Base-by-base conservation (phyloP, 2,329 filamentous ascomycete genomes). In the Didymella lethalis region DNA sequence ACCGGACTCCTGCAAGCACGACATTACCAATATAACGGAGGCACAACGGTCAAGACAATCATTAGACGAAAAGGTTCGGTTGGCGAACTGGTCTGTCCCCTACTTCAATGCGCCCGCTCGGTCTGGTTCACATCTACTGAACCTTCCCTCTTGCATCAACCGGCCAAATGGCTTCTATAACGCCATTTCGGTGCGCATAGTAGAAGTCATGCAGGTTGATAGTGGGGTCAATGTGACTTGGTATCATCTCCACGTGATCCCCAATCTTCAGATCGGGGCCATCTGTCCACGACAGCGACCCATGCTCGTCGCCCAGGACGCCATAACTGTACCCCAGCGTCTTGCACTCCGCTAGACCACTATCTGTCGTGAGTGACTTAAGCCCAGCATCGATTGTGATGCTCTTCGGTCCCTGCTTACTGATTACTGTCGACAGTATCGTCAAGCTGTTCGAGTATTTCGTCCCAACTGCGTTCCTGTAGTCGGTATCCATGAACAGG, bases 401-500 rank as follows among this genome's bases (percentile, higher is more conserved):
- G 16, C 67, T 67, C 11, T 75, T 75, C 0, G 76, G 70, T 0
- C 79, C 80, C 63, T 83, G 82, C 57, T 77, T 76, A 71, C 81
- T 83, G 18, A 85, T 59, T 0, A 84, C 82, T 0, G 82, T 84
- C 0, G 81, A 76, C 20, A 84, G 62, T 7, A 84, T 77, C 0
- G 81, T 82, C 26, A 85, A 61, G 46, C 81, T 84, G 62, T 85
- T 81, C 0, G 76, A 74, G 65, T 82, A 85, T 54, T 79, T 79
- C 0, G 75, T 71, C 0, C 83, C 83, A 0, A 85, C 76, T 0
- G 83, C 83, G 50, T 83, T 82, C 3, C 82, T 79, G 63, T 85
- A 85, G 64, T 85, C 83, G 2, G 83, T 83, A 56, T 85, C 83
- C 83, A 85, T 85, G 66, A 85, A 85, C 54, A 85, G 78, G 58